A percentile compares a stretch with the other conserved stretches of the same genome.
Conservation (phyloP, 2,329 filamentous ascomycete genomes). For the Pseudocercospora ulei region DNA sequence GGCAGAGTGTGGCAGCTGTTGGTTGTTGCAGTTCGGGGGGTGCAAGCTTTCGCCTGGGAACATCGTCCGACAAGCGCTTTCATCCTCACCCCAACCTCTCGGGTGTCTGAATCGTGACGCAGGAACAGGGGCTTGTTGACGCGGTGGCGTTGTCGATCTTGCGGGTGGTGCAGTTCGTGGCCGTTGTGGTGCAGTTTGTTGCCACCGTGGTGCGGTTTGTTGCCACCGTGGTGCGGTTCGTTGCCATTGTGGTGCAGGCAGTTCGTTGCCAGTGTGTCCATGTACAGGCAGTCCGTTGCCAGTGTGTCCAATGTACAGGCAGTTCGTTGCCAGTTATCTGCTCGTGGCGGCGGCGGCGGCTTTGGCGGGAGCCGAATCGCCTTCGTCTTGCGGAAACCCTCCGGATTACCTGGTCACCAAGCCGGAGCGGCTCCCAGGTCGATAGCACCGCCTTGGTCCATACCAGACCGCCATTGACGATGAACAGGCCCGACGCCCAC, state of each 20-base stretch:
- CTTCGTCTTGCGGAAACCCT: constrained; percentile 33
- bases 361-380: constrained; percentile 12
- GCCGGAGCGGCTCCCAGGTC: constrained; percentile 45
- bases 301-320: no score
- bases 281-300: constrained; percentile 30
- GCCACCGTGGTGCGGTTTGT: constrained; percentile 33
- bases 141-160: neutral
- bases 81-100: no score
- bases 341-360: constrained; percentile 24
- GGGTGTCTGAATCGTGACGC: no score
- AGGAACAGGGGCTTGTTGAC: no score
- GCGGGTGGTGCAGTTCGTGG: constrained; percentile 27
- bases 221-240: no score
- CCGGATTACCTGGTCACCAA: constrained; percentile 56
- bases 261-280: constrained; percentile 25
- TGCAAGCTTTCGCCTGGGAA: no score
- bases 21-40: no score
- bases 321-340: no score
- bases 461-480: neutral
- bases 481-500: constrained; percentile 57
- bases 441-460: constrained; percentile 1
- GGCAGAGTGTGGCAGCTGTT: no score
- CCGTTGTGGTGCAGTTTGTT: constrained; percentile 26
- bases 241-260: constrained; percentile 22
- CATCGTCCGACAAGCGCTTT: no score